These are phyloP conservation scores for Salvia miltiorrhiza DNA, from an alignment of 257 asterid genomes.

Conservation along the genomic window DNA sequence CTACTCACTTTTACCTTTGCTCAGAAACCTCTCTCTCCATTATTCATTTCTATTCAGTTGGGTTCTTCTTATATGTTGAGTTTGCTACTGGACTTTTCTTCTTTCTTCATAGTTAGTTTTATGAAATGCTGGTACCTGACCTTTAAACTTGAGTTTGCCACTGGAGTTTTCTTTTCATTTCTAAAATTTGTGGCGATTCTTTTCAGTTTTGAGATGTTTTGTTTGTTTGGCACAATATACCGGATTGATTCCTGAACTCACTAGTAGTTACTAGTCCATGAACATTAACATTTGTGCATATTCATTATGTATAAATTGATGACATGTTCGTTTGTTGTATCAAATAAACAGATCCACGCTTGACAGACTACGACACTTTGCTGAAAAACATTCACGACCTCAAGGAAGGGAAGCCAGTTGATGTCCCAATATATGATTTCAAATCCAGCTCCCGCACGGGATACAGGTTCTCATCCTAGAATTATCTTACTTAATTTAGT, in stretches of 20 bases:
- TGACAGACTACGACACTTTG: conserved; percentile 95
- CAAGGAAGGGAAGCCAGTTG: conserved; percentile 67
- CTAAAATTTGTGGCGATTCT: neutral
- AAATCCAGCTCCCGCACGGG: conserved; percentile 95
- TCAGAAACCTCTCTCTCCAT: neutral
- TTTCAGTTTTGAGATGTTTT: neutral
- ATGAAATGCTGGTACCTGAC: neutral
- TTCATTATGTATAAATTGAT: conserved; percentile 1
- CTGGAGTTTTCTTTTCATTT: neutral
- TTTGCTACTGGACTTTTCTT: conserved; percentile 11
- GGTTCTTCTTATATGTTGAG: conserved; percentile 7
- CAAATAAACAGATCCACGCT: conserved; percentile 76
- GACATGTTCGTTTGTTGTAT: conserved; percentile 20
- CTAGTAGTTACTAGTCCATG: conserved; percentile 2
- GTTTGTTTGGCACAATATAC: neutral
- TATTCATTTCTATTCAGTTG: conserved; percentile 3
- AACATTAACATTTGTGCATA: conserved; percentile 2
- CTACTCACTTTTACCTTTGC: neutral
- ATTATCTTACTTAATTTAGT: conserved; percentile 11
- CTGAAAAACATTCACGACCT: conserved; percentile 81
- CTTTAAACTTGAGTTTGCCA: neutral
- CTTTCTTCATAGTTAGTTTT: neutral
- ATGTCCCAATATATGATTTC: conserved; percentile 94
- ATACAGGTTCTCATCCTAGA: conserved; percentile 56
- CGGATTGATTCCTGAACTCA: neutral